Evolutionary conservation across 805 yeast genomes (phyloP).

Genomic region (Sugiyamaella smithiae): DNA sequence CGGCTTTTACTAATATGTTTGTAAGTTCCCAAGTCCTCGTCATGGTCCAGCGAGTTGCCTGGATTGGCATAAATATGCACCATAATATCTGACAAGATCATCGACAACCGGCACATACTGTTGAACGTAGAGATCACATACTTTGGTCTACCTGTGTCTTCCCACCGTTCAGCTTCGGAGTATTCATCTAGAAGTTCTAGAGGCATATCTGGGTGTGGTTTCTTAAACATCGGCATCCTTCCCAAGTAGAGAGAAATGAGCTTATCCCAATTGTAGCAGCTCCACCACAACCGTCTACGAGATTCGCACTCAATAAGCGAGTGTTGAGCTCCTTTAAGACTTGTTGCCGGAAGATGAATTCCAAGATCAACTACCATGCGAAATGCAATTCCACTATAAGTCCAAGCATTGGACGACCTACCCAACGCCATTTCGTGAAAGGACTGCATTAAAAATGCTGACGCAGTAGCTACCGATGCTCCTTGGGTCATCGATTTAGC

Average conservation of each 20-base stretch:
- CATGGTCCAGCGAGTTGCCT: slow-evolving; percentile 2
- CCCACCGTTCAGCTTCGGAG: slow-evolving; percentile 8
- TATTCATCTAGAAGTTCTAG: slow-evolving; percentile 6
- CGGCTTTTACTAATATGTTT: slow-evolving; percentile 3
- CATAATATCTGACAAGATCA: slow-evolving; percentile 11
- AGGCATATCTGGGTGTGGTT: slow-evolving; percentile 10
- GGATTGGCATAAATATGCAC: slow-evolving; percentile 10
- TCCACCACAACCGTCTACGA: slow-evolving; percentile 11
- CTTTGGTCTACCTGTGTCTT: slow-evolving; percentile 1
- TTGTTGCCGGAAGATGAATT: slow-evolving; percentile 10
- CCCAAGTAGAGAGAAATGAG: slow-evolving; percentile 9
- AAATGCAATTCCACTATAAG: slow-evolving; percentile 17
- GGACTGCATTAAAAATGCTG: slow-evolving; percentile 9
- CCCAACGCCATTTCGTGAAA: slow-evolving; percentile 11
- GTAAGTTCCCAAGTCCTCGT: neutral
- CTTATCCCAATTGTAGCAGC: slow-evolving; percentile 11
- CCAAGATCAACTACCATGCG: slow-evolving; percentile 17
- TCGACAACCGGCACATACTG: slow-evolving; percentile 4
- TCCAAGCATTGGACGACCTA: slow-evolving; percentile 14
- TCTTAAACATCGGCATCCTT: slow-evolving; percentile 11
- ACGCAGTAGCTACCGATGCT: slow-evolving; percentile 12
- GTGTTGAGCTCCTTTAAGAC: neutral
- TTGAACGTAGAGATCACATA: slow-evolving; percentile 1
- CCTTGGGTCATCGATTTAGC: slow-evolving; percentile 8
- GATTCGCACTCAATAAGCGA: slow-evolving; percentile 3